Evolutionary conservation across 371 early-diverging fungal genomes (phyloP), one percentile per base, ranked within the genome.

Genomic region (Mortierella sp.): DNA sequence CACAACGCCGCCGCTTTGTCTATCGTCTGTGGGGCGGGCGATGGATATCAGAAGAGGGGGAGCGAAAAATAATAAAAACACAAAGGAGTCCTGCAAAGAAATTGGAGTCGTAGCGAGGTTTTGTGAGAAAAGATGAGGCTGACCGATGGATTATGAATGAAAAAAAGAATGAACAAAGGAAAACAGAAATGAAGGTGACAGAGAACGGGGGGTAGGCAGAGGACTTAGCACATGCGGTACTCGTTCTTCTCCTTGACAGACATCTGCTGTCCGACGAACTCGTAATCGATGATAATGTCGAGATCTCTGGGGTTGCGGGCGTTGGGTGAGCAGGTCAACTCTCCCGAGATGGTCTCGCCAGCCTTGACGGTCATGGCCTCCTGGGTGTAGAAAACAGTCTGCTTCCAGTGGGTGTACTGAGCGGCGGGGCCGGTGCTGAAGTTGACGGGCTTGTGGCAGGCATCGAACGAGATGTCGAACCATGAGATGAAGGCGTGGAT

Each of bases 321-420:
- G 84, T 98, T 98, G 75, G 99, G 99, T 13, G 90, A 87, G 77
- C 98, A 96, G 53, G 90, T 88, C 44, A 99, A 88, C 53, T 83
- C 88, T 51, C 99, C 99, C 64, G 90, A 89, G 86, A 99, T 95
- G 72, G 81, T 89, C 79, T 98, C 98, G 54, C 96, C 98, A 77
- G 91, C 85, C 87, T 92, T 91, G 82, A 94, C 88, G 26, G 92
- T 91, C 84, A 96, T 84, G n/a, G 93, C 89, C 37, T 96, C 94
- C 40, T 88, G 89, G 9, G 94, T 93, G 88, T 97, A 97, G 81
- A 99, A 98, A 43, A 98, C 94, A 31, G 98, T 98, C 89, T 99
- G 99, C 91, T 98, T 98, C 99, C 99, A 99, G 89, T 99, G 99
- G 54, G 99, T 99, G 85, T 96, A 96, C 89, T 94, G 93, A 61